Base-by-base conservation (phyloP, 202 grass and related monocot species). In the Cymbopogon flexuosus region DNA sequence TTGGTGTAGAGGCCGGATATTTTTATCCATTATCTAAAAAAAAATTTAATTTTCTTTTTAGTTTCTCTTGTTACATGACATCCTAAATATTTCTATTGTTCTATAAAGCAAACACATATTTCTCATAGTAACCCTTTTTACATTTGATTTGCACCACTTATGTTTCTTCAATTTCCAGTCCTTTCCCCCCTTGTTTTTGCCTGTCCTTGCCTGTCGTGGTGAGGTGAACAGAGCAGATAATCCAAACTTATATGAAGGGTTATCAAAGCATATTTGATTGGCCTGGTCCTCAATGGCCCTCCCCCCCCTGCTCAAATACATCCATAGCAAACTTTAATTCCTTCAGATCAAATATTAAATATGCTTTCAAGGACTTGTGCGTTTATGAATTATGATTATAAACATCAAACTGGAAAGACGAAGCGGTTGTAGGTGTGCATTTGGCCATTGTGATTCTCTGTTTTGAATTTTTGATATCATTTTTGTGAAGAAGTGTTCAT, bases 91-190 rank as follows among this genome's bases (percentile, higher is more conserved):
- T 52, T 10, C 51, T 63, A 51, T 41, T 45, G 70, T 69, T 70
- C 10, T 60, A 34, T 56, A 34, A 47, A 49, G 11, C 10, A 46
- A 47, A 42, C 46, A 51, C 15, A 39, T 73, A 21, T 74, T 78
- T 8, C 16, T 75, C 18, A 27, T 29, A 31, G n/a, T 40, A 52
- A 12, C 21, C 70, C 42, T 62, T 73, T 68, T 34, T 10, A 65
- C 67, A 42, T 43, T 68, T 56, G 21, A 27, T 70, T 78, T 72
- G 21, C 6, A 39, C 37, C 47, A 64, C 65, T 60, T 81, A 66
- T 71, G 79, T 73, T 62, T 36, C 22, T 73, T 15, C 37, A 62
- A 16, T 74, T 72, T 84, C 60, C 23, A 34, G 12, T 72, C 67
- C 46, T 2, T 43, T 18, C 12, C 12, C 27, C 16, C 21, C 12